phyloP scores from a whole-genome alignment of 208 protist species.

The Acanthamoeba rhysodes region DNA sequence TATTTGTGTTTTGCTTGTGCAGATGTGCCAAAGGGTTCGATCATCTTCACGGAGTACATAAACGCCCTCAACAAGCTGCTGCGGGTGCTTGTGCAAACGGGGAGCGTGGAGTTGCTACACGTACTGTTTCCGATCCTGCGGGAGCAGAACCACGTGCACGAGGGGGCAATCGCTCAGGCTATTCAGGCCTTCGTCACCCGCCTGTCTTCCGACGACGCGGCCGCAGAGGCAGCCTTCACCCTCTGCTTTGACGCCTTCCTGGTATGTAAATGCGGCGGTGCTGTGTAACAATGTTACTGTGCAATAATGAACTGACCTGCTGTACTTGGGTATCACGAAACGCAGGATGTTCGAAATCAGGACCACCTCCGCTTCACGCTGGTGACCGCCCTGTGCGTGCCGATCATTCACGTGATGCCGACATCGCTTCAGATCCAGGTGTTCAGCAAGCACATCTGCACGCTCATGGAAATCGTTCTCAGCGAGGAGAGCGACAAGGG shows the following conservation, averaged over 20 bases:
- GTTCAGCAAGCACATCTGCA: slow-evolving; percentile 55
- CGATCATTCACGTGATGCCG: slow-evolving; percentile 68
- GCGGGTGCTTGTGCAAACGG: slow-evolving; percentile 75
- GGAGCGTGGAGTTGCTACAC: slow-evolving; percentile 58
- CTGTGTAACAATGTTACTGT: not conserved
- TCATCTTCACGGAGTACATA: slow-evolving; percentile 83
- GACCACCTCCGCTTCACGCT: slow-evolving; percentile 62
- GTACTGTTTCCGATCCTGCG: slow-evolving; percentile 81
- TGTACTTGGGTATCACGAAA: not conserved
- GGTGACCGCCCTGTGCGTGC: slow-evolving; percentile 66
- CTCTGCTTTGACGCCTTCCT: slow-evolving; percentile 80
- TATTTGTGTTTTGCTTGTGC: not conserved
- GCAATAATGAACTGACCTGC: not conserved
- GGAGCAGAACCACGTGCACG: slow-evolving; percentile 79
- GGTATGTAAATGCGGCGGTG: not conserved
- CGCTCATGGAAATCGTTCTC: slow-evolving; percentile 74
- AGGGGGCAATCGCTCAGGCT: slow-evolving; percentile 52
- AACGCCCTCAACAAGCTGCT: slow-evolving; percentile 82
- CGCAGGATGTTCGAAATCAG: slow-evolving; percentile 65
- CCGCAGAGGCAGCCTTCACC: slow-evolving; percentile 71
- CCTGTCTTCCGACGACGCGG: slow-evolving; percentile 37
- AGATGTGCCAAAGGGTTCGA: slow-evolving; percentile 72
- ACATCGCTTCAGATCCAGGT: slow-evolving; percentile 46
- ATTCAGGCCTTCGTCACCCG: slow-evolving; percentile 69
- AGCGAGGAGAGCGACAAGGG: slow-evolving; percentile 62